phyloP scores from a whole-genome alignment of 805 yeast species.

The Suhomyces sp. region DNA sequence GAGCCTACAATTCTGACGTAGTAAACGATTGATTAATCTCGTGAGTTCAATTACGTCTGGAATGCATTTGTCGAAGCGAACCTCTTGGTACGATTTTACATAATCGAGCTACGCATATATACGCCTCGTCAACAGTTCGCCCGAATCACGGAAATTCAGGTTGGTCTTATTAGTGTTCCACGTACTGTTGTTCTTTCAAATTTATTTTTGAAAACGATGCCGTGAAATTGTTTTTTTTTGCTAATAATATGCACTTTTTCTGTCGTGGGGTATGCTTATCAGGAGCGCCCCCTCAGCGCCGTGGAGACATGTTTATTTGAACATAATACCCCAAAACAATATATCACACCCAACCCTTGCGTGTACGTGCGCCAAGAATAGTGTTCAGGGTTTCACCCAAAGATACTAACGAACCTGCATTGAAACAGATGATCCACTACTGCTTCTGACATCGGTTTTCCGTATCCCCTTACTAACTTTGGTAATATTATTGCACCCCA shows the following conservation, averaged over 20 bases:
- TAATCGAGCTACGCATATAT: neutral
- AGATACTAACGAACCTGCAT: neutral
- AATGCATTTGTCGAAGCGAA: neutral
- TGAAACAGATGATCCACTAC: neutral
- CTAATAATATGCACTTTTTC: neutral
- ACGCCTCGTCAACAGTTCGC: neutral
- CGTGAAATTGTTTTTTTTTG: neutral
- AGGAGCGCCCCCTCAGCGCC: neutral
- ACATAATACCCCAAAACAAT: neutral
- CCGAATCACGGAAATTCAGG: neutral
- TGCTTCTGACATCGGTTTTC: neutral
- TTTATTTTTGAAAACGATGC: neutral
- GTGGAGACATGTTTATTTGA: neutral
- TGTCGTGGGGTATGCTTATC: neutral
- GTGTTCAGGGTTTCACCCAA: neutral
- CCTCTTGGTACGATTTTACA: neutral
- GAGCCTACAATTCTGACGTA: neutral
- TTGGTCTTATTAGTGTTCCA: neutral
- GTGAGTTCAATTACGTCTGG: neutral
- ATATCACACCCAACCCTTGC: neutral
- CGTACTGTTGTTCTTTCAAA: neutral
- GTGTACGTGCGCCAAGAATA: neutral
- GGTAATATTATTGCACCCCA: neutral
- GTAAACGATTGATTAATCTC: neutral
- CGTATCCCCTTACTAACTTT: neutral